phyloP scores from a whole-genome alignment of 1,139 yeast species.

The Casaregolazyma lundiana region DNA sequence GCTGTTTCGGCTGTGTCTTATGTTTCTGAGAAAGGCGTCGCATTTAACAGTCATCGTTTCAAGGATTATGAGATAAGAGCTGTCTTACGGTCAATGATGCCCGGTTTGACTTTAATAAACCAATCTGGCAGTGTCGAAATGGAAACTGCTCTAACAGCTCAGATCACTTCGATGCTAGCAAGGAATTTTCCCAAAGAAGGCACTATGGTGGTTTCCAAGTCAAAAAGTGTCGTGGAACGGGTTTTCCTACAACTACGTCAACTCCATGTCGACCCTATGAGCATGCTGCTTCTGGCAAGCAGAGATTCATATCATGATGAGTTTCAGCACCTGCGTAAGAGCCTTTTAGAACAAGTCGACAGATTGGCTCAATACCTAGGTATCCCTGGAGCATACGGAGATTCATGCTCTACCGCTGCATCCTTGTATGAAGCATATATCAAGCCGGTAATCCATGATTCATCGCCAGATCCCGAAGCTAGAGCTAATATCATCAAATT shows the following conservation, averaged over 20 bases:
- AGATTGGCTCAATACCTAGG: slow-evolving; percentile 34
- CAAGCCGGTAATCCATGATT: not conserved
- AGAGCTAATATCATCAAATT: not conserved
- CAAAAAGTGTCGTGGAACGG: slow-evolving; percentile 22
- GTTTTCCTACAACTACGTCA: slow-evolving; percentile 23
- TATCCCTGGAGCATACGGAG: slow-evolving; percentile 42
- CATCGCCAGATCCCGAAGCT: not conserved
- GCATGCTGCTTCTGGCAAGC: slow-evolving; percentile 26
- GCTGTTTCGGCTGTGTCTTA: slow-evolving; percentile 13
- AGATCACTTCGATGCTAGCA: slow-evolving; percentile 10
- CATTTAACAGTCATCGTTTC: slow-evolving; percentile 15
- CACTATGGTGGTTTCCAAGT: slow-evolving; percentile 37
- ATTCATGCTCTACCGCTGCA: slow-evolving; percentile 41
- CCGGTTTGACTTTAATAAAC: slow-evolving; percentile 38
- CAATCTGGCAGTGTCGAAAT: slow-evolving; percentile 47
- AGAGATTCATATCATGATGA: slow-evolving; percentile 19
- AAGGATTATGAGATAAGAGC: slow-evolving; percentile 33
- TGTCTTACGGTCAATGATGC: slow-evolving; percentile 32
- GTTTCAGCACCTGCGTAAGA: slow-evolving; percentile 17
- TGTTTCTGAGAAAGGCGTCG: not conserved
- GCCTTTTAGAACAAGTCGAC: slow-evolving; percentile 33
- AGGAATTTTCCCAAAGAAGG: slow-evolving; percentile 33
- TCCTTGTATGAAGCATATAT: slow-evolving; percentile 24
- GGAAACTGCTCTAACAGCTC: slow-evolving; percentile 33
- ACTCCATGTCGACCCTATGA: slow-evolving; percentile 25